A percentile compares a stretch with the other conserved stretches of the same genome.
These are phyloP conservation scores for Sordariomycetes sp. DNA, from an alignment of 2,329 filamentous ascomycete genomes.

Conservation along the genomic window DNA sequence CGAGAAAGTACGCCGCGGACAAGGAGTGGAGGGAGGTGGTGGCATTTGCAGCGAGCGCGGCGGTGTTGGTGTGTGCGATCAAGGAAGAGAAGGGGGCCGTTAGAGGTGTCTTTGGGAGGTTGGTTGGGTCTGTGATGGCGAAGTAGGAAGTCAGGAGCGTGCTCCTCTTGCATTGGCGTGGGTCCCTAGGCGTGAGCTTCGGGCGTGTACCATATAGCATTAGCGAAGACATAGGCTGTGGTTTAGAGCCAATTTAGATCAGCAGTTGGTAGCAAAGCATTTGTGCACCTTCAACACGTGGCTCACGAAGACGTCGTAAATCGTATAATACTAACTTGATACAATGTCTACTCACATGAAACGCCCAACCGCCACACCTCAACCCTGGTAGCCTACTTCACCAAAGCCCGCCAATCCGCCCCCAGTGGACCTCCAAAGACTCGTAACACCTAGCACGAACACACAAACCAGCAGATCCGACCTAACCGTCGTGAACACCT, in stretches of 20 bases:
- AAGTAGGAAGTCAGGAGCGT: conserved; percentile 10
- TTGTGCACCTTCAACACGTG: neutral
- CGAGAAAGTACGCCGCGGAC: conserved; percentile 49
- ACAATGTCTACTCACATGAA: neutral
- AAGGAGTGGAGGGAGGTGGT: conserved; percentile 55
- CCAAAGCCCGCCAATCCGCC: neutral
- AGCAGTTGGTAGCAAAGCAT: neutral
- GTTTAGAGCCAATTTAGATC: neutral
- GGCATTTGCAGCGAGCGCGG: conserved; percentile 54
- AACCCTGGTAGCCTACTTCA: neutral
- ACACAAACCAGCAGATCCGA: conserved; percentile 63
- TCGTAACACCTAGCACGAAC: conserved; percentile 52
- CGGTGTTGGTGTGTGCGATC: conserved; percentile 56
- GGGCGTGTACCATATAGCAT: neutral
- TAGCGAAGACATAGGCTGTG: neutral
- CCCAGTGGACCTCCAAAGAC: neutral
- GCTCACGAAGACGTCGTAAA: neutral
- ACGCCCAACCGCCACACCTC: too few relatives aligned
- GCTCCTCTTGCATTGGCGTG: neutral
- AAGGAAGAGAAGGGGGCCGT: conserved; percentile 49
- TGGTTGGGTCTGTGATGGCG: conserved; percentile 38
- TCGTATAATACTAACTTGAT: neutral
- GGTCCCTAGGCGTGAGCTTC: neutral
- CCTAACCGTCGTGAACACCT: conserved; percentile 60
- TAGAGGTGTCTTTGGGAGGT: conserved; percentile 52